Percentiles rank a stretch among this genome's conserved stretches.
Conservation (phyloP, 176 grass and related monocot species). For the Rhynchospora breviuscula region DNA sequence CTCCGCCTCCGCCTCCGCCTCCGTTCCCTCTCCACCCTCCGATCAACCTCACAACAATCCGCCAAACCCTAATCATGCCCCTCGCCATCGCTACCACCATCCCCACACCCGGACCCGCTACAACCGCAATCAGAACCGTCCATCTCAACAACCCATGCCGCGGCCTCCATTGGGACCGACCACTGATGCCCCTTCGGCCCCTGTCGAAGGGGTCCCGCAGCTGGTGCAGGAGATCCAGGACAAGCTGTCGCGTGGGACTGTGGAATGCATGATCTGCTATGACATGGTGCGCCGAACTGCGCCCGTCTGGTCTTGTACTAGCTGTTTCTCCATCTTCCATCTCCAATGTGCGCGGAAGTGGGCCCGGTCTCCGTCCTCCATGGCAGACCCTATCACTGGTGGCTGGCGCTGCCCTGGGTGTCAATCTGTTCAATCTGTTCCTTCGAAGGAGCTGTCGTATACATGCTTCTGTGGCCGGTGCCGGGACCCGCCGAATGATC, state of each 20-base stretch:
- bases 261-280: slow-evolving; percentile 99
- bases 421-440: slow-evolving; percentile 53
- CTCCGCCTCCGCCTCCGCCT: not conserved
- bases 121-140: not conserved
- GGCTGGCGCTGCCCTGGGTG: slow-evolving; percentile 89
- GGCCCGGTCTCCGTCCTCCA: slow-evolving; percentile 79
- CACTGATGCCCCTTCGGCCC: not conserved
- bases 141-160: slow-evolving; percentile 12
- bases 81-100: slow-evolving; percentile 10
- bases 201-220: slow-evolving; percentile 46
- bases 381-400: slow-evolving; percentile 29
- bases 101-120: not conserved
- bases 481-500: slow-evolving; percentile 58
- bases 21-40: not conserved
- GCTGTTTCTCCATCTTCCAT: slow-evolving; percentile 97
- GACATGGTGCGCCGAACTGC: slow-evolving; percentile 88
- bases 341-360: slow-evolving; percentile 88
- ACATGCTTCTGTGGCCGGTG: slow-evolving; percentile 74
- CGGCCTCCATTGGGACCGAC: not conserved
- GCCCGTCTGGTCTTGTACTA: slow-evolving; percentile 76
- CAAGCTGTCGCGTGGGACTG: slow-evolving; percentile 59
- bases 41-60: slow-evolving; percentile 6
- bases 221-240: slow-evolving; percentile 97
- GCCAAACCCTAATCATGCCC: not conserved
- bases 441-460: slow-evolving; percentile 56